A percentile compares a stretch with the other conserved stretches of the same genome.
phyloP scores from a whole-genome alignment of 148 eudicot species.

The Fallopia convolvulus region DNA sequence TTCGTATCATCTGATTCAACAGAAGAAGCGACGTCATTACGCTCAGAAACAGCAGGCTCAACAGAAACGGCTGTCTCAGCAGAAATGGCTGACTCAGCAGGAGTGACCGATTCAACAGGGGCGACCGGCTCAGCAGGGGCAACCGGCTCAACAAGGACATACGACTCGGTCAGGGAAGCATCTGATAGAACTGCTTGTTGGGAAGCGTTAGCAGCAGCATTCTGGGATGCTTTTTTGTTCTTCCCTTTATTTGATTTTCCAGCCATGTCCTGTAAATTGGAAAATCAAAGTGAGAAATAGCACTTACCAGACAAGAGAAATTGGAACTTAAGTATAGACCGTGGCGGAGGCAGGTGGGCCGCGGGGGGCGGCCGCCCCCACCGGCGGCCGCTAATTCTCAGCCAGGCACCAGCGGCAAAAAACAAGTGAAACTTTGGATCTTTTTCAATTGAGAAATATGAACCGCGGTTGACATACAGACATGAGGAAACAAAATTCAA shows the following conservation, averaged over 20 bases:
- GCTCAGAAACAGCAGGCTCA: conserved; percentile 13
- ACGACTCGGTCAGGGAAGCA: conserved; percentile 20
- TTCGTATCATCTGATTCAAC: conserved; percentile 18
- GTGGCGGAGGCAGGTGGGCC: no score
- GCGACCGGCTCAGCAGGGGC: conserved; percentile 15
- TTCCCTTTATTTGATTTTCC: conserved; percentile 69
- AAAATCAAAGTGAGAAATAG: not conserved
- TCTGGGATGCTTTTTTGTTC: conserved; percentile 46
- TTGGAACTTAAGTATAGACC: not conserved
- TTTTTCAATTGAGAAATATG: no score
- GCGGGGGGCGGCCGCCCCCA: no score
- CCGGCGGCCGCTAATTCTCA: no score
- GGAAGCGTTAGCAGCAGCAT: conserved; percentile 20
- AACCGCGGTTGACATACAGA: no score
- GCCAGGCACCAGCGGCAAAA: no score
- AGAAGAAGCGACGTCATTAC: conserved; percentile 29
- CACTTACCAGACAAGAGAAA: not conserved
- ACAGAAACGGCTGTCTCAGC: not conserved
- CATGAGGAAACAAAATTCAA: no score
- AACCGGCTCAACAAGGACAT: conserved; percentile 10
- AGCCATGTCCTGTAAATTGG: conserved; percentile 39
- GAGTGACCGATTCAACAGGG: not conserved
- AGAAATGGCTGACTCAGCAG: no score
- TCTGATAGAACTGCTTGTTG: conserved; percentile 29
- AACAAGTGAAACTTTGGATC: no score